phyloP scores from a whole-genome alignment of 2,329 filamentous ascomycete species.

The Aspergillus alliaceus region DNA sequence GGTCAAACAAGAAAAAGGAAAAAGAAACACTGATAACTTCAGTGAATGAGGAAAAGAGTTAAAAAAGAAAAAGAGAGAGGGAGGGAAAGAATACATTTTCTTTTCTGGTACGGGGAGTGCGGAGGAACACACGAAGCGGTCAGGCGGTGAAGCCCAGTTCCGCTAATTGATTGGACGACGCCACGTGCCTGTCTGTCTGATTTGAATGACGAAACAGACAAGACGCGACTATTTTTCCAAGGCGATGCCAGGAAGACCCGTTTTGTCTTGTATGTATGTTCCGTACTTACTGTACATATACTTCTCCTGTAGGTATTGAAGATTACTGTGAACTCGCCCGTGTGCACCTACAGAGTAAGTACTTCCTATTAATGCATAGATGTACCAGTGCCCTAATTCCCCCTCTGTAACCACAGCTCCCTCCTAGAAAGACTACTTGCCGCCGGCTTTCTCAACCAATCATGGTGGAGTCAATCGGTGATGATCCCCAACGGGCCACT shows the following conservation, averaged over 20 bases:
- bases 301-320: too few relatives aligned
- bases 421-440: too few relatives aligned
- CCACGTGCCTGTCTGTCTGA: neutral
- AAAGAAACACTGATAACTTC: slow-evolving; percentile 14
- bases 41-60: slow-evolving; percentile 2
- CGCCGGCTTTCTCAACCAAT: neutral
- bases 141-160: neutral
- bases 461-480: neutral
- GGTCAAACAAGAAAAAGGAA: slow-evolving; percentile 10
- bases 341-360: too few relatives aligned
- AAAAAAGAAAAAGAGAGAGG: neutral
- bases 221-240: neutral
- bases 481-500: neutral
- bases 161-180: neutral
- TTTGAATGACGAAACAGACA: slow-evolving; percentile 2
- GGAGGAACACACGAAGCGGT: neutral
- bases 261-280: too few relatives aligned
- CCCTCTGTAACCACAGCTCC: too few relatives aligned
- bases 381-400: neutral
- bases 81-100: neutral
- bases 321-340: too few relatives aligned
- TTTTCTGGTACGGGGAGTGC: slow-evolving; percentile 13
- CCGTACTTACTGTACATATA: too few relatives aligned
- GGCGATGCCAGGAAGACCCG: neutral
- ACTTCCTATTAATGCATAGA: too few relatives aligned